A percentile compares a stretch with the other conserved stretches of the same genome.
Conservation (phyloP, 306 rosid genomes). For the Gastrolobium bilobum region DNA sequence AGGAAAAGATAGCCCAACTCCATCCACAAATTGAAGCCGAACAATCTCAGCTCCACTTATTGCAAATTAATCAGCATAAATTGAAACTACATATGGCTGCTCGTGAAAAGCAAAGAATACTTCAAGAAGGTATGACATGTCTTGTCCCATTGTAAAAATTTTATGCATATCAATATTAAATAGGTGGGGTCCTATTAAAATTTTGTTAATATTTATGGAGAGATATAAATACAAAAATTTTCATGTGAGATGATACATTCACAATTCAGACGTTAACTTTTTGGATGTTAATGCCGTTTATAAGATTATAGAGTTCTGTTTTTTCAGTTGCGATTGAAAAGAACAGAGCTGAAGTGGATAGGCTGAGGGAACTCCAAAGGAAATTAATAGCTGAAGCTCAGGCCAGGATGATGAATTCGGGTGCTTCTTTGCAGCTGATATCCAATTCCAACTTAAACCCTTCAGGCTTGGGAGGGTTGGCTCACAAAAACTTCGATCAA, state of each 20-base stretch:
- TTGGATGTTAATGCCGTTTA: too few species aligned
- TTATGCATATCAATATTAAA: too few species aligned
- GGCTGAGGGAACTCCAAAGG: constrained; percentile 45
- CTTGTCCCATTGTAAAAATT: too few species aligned
- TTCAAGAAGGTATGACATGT: constrained; percentile 56
- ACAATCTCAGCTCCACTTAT: constrained; percentile 1
- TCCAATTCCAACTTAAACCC: constrained; percentile 7
- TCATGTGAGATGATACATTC: too few species aligned
- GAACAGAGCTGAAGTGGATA: constrained; percentile 56
- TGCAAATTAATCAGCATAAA: constrained; percentile 49
- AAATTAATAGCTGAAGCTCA: constrained; percentile 19
- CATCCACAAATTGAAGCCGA: constrained; percentile 44
- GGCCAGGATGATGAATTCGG: background rate
- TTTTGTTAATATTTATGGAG: too few species aligned
- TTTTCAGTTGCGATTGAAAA: constrained; percentile 57
- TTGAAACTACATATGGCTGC: constrained; percentile 49
- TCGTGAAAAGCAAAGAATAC: constrained; percentile 19
- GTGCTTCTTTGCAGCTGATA: background rate
- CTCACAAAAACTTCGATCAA: background rate
- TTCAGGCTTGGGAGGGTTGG: background rate
- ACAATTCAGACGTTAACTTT: too few species aligned
- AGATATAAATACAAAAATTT: too few species aligned
- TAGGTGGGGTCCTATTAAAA: too few species aligned
- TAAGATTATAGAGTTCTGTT: background rate
- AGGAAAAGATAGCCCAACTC: constrained; percentile 51